Conservation (phyloP, 208 protist species). For the Trypanosoma caninum region DNA sequence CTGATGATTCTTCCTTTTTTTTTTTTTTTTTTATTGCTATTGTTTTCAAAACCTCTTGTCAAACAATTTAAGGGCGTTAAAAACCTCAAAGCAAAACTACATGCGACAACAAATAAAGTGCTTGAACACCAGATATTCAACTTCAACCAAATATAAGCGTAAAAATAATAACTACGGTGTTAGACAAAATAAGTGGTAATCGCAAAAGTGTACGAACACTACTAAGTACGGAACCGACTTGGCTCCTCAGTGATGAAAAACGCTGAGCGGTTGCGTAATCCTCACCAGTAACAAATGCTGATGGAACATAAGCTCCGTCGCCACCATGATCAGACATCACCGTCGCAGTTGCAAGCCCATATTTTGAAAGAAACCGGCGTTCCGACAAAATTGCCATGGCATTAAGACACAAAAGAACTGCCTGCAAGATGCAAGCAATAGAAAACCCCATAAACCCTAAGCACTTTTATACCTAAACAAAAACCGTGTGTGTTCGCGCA, state of each 20-base stretch:
- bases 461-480: not conserved
- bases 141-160: slow-evolving; percentile 61
- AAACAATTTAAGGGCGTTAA: no score
- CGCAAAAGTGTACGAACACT: slow-evolving; percentile 76
- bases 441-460: slow-evolving; percentile 58
- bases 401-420: slow-evolving; percentile 63
- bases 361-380: slow-evolving; percentile 69
- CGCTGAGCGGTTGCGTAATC: slow-evolving; percentile 1
- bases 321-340: slow-evolving; percentile 16
- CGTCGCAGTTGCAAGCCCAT: slow-evolving; percentile 49
- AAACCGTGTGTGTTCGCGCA: not conserved
- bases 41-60: no score
- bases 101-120: slow-evolving; percentile 1
- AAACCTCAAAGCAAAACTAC: not conserved
- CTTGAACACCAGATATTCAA: not conserved
- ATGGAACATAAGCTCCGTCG: not conserved
- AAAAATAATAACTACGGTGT: slow-evolving; percentile 62
- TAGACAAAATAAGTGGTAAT: slow-evolving; percentile 77
- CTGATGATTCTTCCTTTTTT: no score
- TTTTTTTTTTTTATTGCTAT: no score
- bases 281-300: slow-evolving; percentile 6
- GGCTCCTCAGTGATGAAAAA: slow-evolving; percentile 25
- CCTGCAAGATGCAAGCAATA: slow-evolving; percentile 52
- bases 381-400: slow-evolving; percentile 84
- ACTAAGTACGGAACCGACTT: slow-evolving; percentile 59